Evolutionary conservation across 495 filamentous ascomycete species (phyloP).

Genomic region (Lasiosphaeria miniovina): DNA sequence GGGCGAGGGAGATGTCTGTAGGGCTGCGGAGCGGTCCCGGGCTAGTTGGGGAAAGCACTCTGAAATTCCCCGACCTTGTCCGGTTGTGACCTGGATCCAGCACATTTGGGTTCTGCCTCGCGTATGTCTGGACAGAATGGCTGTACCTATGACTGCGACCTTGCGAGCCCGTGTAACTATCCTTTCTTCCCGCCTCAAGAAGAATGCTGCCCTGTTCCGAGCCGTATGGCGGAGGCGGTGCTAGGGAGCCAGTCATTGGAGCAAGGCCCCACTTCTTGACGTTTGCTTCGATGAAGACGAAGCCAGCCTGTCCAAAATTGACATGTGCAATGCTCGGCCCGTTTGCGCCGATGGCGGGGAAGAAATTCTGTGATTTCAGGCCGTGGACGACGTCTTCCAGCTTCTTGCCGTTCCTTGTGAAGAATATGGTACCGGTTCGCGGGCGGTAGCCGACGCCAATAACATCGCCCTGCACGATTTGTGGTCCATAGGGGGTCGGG

Average conservation of each 20-base stretch:
- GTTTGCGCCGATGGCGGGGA: constrained; percentile 91
- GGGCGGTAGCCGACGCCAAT: constrained; percentile 95
- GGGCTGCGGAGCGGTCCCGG: constrained; percentile 87
- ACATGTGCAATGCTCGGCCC: constrained; percentile 90
- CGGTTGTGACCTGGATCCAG: constrained; percentile 49
- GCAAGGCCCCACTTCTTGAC: constrained; percentile 99
- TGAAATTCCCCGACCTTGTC: constrained; percentile 57
- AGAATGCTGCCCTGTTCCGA: constrained; percentile 94
- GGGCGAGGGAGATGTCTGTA: constrained; percentile 94
- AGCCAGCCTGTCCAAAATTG: constrained; percentile 96
- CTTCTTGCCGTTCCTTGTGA: constrained; percentile 96
- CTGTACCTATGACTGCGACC: constrained; percentile 50
- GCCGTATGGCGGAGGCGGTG: constrained; percentile 93
- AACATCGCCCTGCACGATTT: constrained; percentile 87
- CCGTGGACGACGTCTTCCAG: constrained; percentile 93
- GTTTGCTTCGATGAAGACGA: constrained; percentile 98
- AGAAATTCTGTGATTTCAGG: constrained; percentile 91
- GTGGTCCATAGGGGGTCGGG: constrained; percentile 73
- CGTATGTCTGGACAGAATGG: constrained; percentile 44
- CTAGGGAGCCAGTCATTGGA: constrained; percentile 91
- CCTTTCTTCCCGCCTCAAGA: constrained; percentile 71
- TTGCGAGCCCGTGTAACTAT: constrained; percentile 59
- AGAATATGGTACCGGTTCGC: constrained; percentile 91
- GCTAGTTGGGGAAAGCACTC: constrained; percentile 69
- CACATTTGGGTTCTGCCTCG: constrained; percentile 24